phyloP scores from a whole-genome alignment of 768 basidiomycete genomes.

The Pholiota microspora region DNA sequence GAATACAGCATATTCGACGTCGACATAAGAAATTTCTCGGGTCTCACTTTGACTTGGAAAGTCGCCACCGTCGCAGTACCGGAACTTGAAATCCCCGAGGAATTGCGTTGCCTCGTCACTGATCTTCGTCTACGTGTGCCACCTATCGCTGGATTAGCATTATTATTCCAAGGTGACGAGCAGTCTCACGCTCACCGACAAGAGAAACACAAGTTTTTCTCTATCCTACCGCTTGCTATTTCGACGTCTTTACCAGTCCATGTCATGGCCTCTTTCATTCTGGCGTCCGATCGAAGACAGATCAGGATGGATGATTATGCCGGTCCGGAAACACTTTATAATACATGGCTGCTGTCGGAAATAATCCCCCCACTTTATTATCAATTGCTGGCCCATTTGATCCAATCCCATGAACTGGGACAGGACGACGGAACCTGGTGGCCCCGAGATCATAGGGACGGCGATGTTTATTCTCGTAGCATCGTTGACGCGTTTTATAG shows the following conservation, averaged over 20 bases:
- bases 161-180: slow-evolving; percentile 13
- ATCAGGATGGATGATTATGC: slow-evolving; percentile 38
- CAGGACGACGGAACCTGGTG: slow-evolving; percentile 30
- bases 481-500: slow-evolving; percentile 30
- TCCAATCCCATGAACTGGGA: slow-evolving; percentile 8
- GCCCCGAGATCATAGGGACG: slow-evolving; percentile 25
- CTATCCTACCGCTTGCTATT: slow-evolving; percentile 41
- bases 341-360: slow-evolving; percentile 38
- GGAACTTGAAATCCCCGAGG: slow-evolving; percentile 9
- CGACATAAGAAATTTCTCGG: slow-evolving; percentile 3
- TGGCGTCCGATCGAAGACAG: slow-evolving; percentile 43
- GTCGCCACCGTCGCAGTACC: slow-evolving; percentile 13
- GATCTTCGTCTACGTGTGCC: slow-evolving; percentile 29
- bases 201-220: slow-evolving; percentile 32
- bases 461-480: slow-evolving; percentile 15
- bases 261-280: slow-evolving; percentile 43
- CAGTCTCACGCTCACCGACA: slow-evolving; percentile 2
- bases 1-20: slow-evolving; percentile 9
- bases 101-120: slow-evolving; percentile 5
- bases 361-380: slow-evolving; percentile 37
- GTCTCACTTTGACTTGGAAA: slow-evolving; percentile 10
- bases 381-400: slow-evolving; percentile 31
- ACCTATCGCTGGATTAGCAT: slow-evolving; percentile 29
- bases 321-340: slow-evolving; percentile 35
- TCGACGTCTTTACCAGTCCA: slow-evolving; percentile 42